Evolutionary conservation across 352 stramenopile genomes (phyloP), one percentile per base, ranked within the genome.

Genomic region (Pythium aphanidermatum): DNA sequence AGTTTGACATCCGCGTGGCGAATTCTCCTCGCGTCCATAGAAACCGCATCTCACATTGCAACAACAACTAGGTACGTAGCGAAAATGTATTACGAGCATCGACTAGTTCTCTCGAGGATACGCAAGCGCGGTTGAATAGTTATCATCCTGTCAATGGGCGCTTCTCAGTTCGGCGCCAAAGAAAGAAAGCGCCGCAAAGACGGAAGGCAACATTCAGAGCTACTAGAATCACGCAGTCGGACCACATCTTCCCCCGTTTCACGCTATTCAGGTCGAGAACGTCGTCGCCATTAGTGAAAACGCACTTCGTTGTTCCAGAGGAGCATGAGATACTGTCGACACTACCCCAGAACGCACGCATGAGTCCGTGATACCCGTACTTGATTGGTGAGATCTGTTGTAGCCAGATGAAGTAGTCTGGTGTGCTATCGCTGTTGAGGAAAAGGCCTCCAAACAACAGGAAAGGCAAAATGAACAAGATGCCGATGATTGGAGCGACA

Each of bases 361-460:
- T 70, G 16, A 66, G 12, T 4, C 44, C 64, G 27, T 64, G 43
- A 45, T 58, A 74, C 23, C 51, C 64, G 28, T 74, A 74, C 54
- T 68, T 67, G 43, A 74, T 55, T 7, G 60, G 60, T n/a, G 63
- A 73, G 28, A 69, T 44, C 27, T 56, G 52, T 31, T 69, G 55
- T 4, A 73, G 42, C 63, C 63, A 73, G 26, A 58, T 60, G 32
- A 73, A 70, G 55, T 66, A 73, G 29, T 58, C 60, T 8, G 63
- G 63, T 2, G 51, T 60, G 35, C 34, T 55, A 51, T 70, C 49
- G n/a, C 41, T 47, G 36, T 73, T 73, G 35, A 73, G 36, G 48
- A 73, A 69, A 5, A 73, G 46, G 14, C 63, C 63, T 38, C 63
- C 63, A 47, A 73, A 73, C 29, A 73, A 46, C 10, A 69, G 16